Percentiles rank a stretch among this genome's conserved stretches.
phyloP scores from a whole-genome alignment of 2,329 filamentous ascomycete genomes.

The Colletotrichum brevisporum region DNA sequence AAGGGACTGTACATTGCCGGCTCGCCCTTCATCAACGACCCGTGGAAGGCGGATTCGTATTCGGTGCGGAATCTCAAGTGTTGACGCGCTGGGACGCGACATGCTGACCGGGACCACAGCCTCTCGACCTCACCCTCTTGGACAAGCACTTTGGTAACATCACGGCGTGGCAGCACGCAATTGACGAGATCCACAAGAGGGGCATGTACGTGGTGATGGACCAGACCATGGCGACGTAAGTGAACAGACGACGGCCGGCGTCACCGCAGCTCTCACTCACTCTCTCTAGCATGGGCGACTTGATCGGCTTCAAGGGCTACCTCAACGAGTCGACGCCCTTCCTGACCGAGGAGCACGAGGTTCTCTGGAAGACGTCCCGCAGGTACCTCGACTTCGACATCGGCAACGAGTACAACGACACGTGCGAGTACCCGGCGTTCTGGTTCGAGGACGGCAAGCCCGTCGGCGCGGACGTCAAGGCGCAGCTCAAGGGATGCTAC shows the following conservation, averaged over 20 bases:
- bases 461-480: slow-evolving; percentile 60
- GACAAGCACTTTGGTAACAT: slow-evolving; percentile 75
- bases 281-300: slow-evolving; percentile 70
- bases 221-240: slow-evolving; percentile 67
- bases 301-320: slow-evolving; percentile 74
- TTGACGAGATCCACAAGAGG: slow-evolving; percentile 72
- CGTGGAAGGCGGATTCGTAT: slow-evolving; percentile 75
- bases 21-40: slow-evolving; percentile 74
- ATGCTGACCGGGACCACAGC: slow-evolving; percentile 44
- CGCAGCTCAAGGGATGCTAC: slow-evolving; percentile 68
- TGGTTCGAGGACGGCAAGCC: slow-evolving; percentile 71
- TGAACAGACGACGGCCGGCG: background rate
- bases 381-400: slow-evolving; percentile 72
- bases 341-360: slow-evolving; percentile 67
- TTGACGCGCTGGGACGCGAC: slow-evolving; percentile 37
- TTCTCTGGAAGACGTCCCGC: slow-evolving; percentile 67
- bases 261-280: slow-evolving; percentile 24
- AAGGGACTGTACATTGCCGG: slow-evolving; percentile 75
- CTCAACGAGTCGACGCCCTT: slow-evolving; percentile 72
- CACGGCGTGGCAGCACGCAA: slow-evolving; percentile 68
- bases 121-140: slow-evolving; percentile 73
- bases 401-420: slow-evolving; percentile 66
- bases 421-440: slow-evolving; percentile 72
- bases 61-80: slow-evolving; percentile 47
- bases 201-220: slow-evolving; percentile 78